Conservation (phyloP, 2,329 filamentous ascomycete genomes). For the Daldinia eschscholtzii region DNA sequence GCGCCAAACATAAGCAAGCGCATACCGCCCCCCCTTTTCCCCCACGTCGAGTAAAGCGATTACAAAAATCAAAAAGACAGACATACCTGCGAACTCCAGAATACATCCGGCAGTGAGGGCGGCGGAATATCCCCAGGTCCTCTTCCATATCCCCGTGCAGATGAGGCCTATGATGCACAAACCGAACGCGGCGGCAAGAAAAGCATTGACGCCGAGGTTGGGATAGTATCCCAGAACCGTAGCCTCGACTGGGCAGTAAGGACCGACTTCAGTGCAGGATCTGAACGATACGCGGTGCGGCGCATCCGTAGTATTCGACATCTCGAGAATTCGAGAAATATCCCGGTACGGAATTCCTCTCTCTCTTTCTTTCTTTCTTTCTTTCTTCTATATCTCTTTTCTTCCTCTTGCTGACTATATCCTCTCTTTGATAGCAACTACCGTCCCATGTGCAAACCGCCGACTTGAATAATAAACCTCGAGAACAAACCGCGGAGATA, state of each 20-base stretch:
- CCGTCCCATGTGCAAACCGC: neutral
- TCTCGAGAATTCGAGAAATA: conserved; percentile 18
- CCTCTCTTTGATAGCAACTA: neutral
- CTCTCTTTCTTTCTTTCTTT: neutral
- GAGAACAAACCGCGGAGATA: neutral
- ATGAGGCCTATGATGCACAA: conserved; percentile 59
- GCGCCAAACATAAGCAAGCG: neutral
- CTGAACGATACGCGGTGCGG: conserved; percentile 45
- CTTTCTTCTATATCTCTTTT: neutral
- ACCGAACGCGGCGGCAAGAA: conserved; percentile 65
- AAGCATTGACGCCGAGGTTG: conserved; percentile 67
- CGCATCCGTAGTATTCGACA: conserved; percentile 38
- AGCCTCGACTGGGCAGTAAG: conserved; percentile 62
- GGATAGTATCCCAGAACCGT: conserved; percentile 70
- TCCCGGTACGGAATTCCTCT: neutral
- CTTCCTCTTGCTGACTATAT: neutral
- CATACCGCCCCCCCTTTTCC: neutral
- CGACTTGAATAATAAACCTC: neutral
- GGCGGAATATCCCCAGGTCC: conserved; percentile 67
- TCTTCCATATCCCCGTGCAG: conserved; percentile 61
- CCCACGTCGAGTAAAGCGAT: neutral
- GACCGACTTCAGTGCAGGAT: conserved; percentile 57
- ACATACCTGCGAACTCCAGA: conserved; percentile 64
- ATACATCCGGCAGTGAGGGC: conserved; percentile 64
- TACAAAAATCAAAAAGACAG: neutral